phyloP scores from a whole-genome alignment of 257 asterid species.

The Ilex aquifolium region DNA sequence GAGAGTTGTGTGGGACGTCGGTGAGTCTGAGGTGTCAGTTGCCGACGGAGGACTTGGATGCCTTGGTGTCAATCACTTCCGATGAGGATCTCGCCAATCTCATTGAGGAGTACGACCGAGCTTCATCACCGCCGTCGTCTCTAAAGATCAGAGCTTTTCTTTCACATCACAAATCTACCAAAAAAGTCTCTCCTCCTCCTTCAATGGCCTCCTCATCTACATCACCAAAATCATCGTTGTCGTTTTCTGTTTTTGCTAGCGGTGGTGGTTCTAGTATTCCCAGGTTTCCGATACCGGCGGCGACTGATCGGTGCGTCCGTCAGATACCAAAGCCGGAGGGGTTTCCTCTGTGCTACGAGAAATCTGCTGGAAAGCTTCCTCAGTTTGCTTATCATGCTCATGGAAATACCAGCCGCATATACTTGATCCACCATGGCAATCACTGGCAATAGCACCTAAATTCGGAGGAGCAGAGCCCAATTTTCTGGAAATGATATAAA shows the following conservation, averaged over 20 bases:
- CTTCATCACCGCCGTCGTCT: constrained; percentile 28
- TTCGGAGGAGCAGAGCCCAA: not conserved
- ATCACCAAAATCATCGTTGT: constrained; percentile 38
- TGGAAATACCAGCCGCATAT: constrained; percentile 35
- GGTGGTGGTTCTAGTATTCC: not conserved
- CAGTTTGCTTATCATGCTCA: constrained; percentile 27
- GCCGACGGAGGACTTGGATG: constrained; percentile 78
- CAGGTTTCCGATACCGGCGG: constrained; percentile 4
- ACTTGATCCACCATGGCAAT: constrained; percentile 44
- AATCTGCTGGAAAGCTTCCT: constrained; percentile 32
- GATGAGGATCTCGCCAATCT: constrained; percentile 72
- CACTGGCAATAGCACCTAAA: constrained; percentile 43
- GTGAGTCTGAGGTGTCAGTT: constrained; percentile 61
- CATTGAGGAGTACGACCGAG: constrained; percentile 69
- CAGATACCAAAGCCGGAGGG: constrained; percentile 34
- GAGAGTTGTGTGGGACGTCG: constrained; percentile 57
- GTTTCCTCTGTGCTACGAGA: constrained; percentile 27
- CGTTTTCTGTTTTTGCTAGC: constrained; percentile 11
- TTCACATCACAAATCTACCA: constrained; percentile 37
- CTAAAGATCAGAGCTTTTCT: constrained; percentile 67
- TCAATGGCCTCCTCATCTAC: constrained; percentile 40
- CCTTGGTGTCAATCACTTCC: constrained; percentile 63
- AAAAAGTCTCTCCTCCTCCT: constrained; percentile 41
- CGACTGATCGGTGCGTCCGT: constrained; percentile 20
- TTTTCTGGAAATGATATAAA: not conserved